phyloP scores from a whole-genome alignment of 2,329 filamentous ascomycete genomes.

The Colletotrichum gloeosporioides region DNA sequence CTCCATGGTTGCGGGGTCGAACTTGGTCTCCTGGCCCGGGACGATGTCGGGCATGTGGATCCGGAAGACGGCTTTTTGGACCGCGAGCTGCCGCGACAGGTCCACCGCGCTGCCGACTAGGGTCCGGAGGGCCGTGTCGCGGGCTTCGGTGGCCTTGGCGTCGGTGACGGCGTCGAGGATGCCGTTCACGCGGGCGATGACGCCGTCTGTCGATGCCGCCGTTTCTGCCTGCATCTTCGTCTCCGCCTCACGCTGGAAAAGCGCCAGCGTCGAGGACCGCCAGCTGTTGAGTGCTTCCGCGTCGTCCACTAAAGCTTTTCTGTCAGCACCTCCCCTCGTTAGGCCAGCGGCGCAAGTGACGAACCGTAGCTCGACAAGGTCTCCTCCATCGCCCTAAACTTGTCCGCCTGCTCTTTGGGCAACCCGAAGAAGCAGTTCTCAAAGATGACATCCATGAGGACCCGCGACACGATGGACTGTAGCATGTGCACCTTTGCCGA shows the following conservation, averaged over 20 bases:
- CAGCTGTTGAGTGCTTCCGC: slow-evolving; percentile 67
- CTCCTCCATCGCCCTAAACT: slow-evolving; percentile 55
- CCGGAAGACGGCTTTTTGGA: slow-evolving; percentile 64
- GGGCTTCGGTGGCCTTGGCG: slow-evolving; percentile 38
- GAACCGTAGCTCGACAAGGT: slow-evolving; percentile 39
- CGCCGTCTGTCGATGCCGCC: slow-evolving; percentile 41
- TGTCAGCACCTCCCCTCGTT: not conserved
- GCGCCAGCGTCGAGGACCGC: slow-evolving; percentile 68
- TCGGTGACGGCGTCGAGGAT: slow-evolving; percentile 57
- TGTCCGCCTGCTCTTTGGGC: slow-evolving; percentile 55
- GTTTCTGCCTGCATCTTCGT: slow-evolving; percentile 53
- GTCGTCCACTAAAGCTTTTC: slow-evolving; percentile 41
- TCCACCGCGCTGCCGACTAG: slow-evolving; percentile 60
- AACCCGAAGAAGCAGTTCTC: slow-evolving; percentile 68
- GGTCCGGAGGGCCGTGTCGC: slow-evolving; percentile 58
- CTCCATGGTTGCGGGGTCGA: slow-evolving; percentile 68
- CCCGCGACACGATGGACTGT: slow-evolving; percentile 64
- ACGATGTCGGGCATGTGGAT: slow-evolving; percentile 60
- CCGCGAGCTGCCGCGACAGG: slow-evolving; percentile 59
- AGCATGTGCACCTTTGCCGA: slow-evolving; percentile 65
- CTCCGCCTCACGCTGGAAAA: slow-evolving; percentile 59
- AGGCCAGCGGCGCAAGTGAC: not conserved
- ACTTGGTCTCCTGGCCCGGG: slow-evolving; percentile 59
- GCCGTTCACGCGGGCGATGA: slow-evolving; percentile 52
- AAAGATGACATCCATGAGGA: slow-evolving; percentile 68